phyloP scores from a whole-genome alignment of 164 flowering plant species.

The Platanus orientalis region DNA sequence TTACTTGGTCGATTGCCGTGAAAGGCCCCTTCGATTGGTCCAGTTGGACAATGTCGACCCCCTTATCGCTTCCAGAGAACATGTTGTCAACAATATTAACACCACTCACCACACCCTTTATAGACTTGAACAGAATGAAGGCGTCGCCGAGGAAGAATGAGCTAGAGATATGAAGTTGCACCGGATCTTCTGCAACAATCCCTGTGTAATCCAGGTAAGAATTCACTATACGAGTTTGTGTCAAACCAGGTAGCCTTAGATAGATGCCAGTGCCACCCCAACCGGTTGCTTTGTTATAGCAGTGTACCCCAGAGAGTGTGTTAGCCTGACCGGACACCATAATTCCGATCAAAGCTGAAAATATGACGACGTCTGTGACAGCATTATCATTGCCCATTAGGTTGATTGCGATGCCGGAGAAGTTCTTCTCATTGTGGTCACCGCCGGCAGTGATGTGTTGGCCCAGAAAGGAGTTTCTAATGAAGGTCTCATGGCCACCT shows the following conservation, averaged over 20 bases:
- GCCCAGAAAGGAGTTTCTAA: constrained; percentile 75
- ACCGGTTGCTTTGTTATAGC: constrained; percentile 89
- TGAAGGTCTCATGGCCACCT: constrained; percentile 76
- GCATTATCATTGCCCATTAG: constrained; percentile 75
- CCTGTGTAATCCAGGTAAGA: constrained; percentile 86
- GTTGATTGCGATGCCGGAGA: constrained; percentile 64
- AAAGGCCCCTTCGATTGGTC: constrained; percentile 57
- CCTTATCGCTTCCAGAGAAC: constrained; percentile 58
- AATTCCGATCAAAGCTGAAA: constrained; percentile 65
- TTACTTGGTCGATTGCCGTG: constrained; percentile 51
- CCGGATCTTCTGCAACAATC: constrained; percentile 90
- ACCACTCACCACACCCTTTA: constrained; percentile 54
- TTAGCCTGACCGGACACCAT: constrained; percentile 77
- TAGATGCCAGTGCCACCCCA: constrained; percentile 90
- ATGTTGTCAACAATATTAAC: constrained; percentile 75
- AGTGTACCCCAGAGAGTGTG: constrained; percentile 69
- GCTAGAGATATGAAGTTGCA: constrained; percentile 58
- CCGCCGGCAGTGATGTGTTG: constrained; percentile 86
- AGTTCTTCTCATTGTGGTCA: constrained; percentile 51
- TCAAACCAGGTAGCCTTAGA: constrained; percentile 48
- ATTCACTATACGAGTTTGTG: constrained; percentile 78
- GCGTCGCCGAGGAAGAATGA: constrained; percentile 87
- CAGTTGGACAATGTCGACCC: constrained; percentile 63
- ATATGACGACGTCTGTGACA: constrained; percentile 71
- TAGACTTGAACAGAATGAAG: constrained; percentile 52